phyloP scores from a whole-genome alignment of 2,329 filamentous ascomycete genomes.

The Elsinoe fawcettii region DNA sequence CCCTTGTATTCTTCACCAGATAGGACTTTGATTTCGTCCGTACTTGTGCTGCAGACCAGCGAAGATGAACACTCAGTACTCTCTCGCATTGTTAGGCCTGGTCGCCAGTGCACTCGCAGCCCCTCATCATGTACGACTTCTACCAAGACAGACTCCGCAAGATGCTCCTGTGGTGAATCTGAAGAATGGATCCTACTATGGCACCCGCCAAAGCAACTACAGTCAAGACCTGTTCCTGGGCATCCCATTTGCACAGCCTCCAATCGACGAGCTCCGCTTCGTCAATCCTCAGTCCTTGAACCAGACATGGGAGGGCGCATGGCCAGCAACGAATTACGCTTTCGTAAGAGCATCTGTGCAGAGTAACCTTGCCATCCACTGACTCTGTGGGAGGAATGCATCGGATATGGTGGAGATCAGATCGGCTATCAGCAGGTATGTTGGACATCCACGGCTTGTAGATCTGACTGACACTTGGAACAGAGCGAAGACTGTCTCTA shows the following conservation, averaged over 20 bases:
- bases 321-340: conserved; percentile 32
- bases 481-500: conserved; percentile 50
- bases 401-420: conserved; percentile 28
- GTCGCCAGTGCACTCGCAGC: background rate
- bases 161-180: conserved; percentile 29
- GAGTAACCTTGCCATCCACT: background rate
- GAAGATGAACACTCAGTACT: background rate
- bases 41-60: background rate
- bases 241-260: conserved; percentile 24
- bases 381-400: conserved; percentile 23
- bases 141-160: conserved; percentile 3
- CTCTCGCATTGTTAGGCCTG: background rate
- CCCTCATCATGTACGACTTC: background rate
- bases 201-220: conserved; percentile 33
- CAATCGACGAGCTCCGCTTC: conserved; percentile 21
- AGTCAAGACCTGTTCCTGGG: conserved; percentile 38
- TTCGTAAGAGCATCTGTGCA: conserved; percentile 3
- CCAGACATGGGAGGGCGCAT: conserved; percentile 30
- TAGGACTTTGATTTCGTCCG: background rate
- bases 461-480: background rate
- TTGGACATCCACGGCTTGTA: conserved; percentile 1
- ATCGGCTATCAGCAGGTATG: conserved; percentile 24
- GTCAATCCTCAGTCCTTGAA: conserved; percentile 20
- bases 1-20: no score
- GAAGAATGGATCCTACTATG: conserved; percentile 38